Evolutionary conservation across 306 rosid species (phyloP), one percentile per base, ranked within the genome.

Genomic region (Vicia faba): DNA sequence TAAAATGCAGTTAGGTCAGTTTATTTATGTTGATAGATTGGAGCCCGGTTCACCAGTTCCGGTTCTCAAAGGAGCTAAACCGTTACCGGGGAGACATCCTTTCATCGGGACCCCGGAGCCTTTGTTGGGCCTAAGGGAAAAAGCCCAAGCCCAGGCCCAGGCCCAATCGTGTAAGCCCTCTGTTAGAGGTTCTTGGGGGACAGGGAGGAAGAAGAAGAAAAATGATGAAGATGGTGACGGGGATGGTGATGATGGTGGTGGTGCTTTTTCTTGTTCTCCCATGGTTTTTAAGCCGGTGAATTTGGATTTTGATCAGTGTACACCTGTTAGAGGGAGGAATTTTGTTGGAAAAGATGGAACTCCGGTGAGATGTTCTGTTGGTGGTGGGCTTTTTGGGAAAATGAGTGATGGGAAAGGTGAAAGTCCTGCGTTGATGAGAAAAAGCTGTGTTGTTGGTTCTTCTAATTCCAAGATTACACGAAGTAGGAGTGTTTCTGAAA

Each of bases 21-120:
- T 90, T 84, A 81, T 95, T 23, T 90, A 90, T 33, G 95, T 95
- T 0, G 97, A 90, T 36, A 51, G 76, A 36, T 77, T 95, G 23
- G 99, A 95, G 49, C 92, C 89, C 0, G 99, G 96, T 16, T 88
- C 95, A 0, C 99, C 97, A 1, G 90, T 95, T 61, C 97, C 97
- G 0, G 71, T 90, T 16, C 53, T 88, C 8, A 72, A 69, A 38
- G 97, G 99, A 0, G 87, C 92, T 0, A 95, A 90, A 66, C 96
- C 96, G 0, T 86, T 95, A 41, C 96, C 96, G 0, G 97, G 97
- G 0, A 81, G 99, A 11, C 96, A 88, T 74, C 95, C 99, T 10
- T 59, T 90, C 0, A 78, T 90, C 3, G 97, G 97, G 5, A 90
- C 97, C 0, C 99, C 99, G 0, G 96, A 89, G 18, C 97, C 96